Conservation (phyloP, 768 basidiomycete genomes). For the Boletus reticulatus region DNA sequence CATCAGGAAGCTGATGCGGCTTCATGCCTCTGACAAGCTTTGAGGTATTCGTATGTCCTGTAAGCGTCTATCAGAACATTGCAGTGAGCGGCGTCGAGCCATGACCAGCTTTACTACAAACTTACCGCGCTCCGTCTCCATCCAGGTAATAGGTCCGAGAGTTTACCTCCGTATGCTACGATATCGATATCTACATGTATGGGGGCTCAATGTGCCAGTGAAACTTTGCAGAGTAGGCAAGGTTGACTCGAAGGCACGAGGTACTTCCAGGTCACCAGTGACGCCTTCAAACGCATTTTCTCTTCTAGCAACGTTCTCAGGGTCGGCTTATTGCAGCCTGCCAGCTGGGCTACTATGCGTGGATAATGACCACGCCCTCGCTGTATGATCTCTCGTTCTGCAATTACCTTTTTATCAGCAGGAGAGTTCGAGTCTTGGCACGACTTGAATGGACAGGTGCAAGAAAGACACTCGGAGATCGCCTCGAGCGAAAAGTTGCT, state of each 20-base stretch:
- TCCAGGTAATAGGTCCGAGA: constrained; percentile 3
- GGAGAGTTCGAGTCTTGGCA: too few relatives aligned
- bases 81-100: neutral
- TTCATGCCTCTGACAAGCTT: constrained; percentile 10
- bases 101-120: neutral
- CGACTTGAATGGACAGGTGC: too few relatives aligned
- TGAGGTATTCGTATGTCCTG: constrained; percentile 12
- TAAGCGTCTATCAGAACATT: neutral
- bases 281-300: constrained; percentile 8
- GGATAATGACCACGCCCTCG: too few relatives aligned
- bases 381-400: too few relatives aligned
- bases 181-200: constrained; percentile 11
- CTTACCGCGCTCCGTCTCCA: constrained; percentile 10
- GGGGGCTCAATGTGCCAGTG: neutral
- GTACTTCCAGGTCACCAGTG: constrained; percentile 7
- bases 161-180: constrained; percentile 11
- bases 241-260: constrained; percentile 7
- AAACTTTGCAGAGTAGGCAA: neutral
- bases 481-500: too few relatives aligned
- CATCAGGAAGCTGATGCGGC: constrained; percentile 9
- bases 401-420: too few relatives aligned
- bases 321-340: neutral
- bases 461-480: too few relatives aligned
- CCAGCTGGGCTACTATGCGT: too few relatives aligned
- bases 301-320: constrained; percentile 4